These are phyloP conservation scores for Aethionema arabicum DNA, from an alignment of 345 rosid species.

Conservation along the genomic window DNA sequence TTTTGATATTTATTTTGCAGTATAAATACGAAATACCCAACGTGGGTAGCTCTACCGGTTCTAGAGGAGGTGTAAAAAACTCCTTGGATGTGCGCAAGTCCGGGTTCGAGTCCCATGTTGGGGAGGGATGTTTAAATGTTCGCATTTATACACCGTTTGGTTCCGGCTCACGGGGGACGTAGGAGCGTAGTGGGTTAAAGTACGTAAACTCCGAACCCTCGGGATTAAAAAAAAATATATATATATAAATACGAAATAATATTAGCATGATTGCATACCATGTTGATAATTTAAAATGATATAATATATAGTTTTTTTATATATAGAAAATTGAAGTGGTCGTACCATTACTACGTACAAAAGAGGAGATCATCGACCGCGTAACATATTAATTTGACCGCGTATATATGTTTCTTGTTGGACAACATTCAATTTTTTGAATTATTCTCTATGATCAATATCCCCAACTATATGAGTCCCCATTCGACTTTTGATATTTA, in stretches of 20 bases:
- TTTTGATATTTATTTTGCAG: constrained; percentile 6
- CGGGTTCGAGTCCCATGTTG: too few species aligned
- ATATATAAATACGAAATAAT: background rate
- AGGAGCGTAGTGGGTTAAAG: too few species aligned
- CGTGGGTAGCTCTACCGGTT: too few species aligned
- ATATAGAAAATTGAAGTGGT: constrained; percentile 21
- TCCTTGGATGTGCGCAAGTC: too few species aligned
- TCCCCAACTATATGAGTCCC: constrained; percentile 29
- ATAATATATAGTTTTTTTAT: background rate
- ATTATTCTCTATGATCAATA: constrained; percentile 19
- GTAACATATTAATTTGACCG: constrained; percentile 37
- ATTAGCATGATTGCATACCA: constrained; percentile 23
- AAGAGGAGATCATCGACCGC: constrained; percentile 22
- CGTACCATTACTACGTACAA: constrained; percentile 37
- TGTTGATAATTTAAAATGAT: constrained; percentile 18
- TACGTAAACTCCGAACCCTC: too few species aligned
- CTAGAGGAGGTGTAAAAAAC: too few species aligned
- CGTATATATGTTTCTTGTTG: constrained; percentile 35
- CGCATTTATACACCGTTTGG: too few species aligned
- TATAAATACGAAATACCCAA: too few species aligned
- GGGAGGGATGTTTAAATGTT: too few species aligned
- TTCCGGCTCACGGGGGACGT: too few species aligned
- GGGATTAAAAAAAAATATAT: too few species aligned
- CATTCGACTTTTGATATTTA: constrained; percentile 27
- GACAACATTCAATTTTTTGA: constrained; percentile 28